These are phyloP conservation scores for Cutaneotrichosporon cyanovorans DNA, from an alignment of 1,284 basidiomycete genomes.

Conservation along the genomic window DNA sequence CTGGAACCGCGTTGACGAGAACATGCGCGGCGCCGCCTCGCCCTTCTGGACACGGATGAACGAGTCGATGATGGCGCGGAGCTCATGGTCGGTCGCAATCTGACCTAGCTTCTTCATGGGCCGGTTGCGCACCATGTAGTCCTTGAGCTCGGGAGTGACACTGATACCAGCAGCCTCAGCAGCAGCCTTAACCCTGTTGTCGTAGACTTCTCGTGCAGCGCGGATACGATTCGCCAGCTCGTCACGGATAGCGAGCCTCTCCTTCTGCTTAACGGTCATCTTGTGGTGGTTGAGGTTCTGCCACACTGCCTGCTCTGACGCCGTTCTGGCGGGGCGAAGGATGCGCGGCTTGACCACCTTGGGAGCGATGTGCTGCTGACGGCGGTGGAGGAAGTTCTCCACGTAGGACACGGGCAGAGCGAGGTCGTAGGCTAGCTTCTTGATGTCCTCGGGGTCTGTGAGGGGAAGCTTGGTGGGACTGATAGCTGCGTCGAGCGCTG, in stretches of 20 bases:
- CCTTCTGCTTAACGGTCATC: not conserved
- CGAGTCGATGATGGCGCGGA: conserved; percentile 14
- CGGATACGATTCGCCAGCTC: conserved; percentile 27
- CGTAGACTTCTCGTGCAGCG: conserved; percentile 22
- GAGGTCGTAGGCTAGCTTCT: conserved; percentile 28
- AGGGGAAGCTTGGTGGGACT: conserved; percentile 10
- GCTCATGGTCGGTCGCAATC: conserved; percentile 12
- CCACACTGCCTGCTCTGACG: not conserved
- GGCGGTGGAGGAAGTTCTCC: conserved; percentile 39
- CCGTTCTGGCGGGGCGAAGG: too few relatives aligned
- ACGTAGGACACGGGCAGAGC: conserved; percentile 21
- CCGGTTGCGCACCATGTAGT: conserved; percentile 19
- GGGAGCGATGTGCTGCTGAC: not conserved
- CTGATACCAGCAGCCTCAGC: conserved; percentile 14
- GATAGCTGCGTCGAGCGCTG: conserved; percentile 23
- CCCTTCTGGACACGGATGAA: conserved; percentile 12
- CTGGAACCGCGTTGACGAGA: too few relatives aligned
- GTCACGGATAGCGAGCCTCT: conserved; percentile 12
- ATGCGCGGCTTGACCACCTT: not conserved
- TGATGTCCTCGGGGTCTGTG: conserved; percentile 16
- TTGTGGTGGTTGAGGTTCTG: not conserved
- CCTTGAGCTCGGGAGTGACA: conserved; percentile 20
- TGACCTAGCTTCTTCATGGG: conserved; percentile 15
- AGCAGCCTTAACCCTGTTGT: conserved; percentile 21
- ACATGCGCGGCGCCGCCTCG: not conserved